Evolutionary conservation across 2,329 filamentous ascomycete species (phyloP).

Genomic region (Alternaria sp.): DNA sequence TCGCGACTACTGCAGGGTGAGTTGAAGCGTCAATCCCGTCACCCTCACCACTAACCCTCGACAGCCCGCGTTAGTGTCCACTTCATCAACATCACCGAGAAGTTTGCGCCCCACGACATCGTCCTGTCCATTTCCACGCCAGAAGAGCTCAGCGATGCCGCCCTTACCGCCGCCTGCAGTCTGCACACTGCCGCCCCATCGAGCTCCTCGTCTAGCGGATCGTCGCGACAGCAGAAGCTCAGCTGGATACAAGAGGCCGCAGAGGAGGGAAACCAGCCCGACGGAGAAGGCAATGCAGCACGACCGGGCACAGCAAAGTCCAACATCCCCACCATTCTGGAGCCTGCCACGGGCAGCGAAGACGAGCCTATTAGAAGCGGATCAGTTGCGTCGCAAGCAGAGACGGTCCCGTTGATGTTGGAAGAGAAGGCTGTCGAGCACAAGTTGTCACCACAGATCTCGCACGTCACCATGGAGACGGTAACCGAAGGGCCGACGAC

Average conservation of each 20-base stretch:
- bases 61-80: constrained; percentile 82
- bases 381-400: constrained; percentile 24
- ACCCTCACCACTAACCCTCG: not conserved
- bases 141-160: constrained; percentile 85
- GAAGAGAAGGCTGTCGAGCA: constrained; percentile 24
- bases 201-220: constrained; percentile 81
- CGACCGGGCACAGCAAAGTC: constrained; percentile 36
- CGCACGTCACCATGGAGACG: constrained; percentile 35
- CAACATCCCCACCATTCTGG: constrained; percentile 36
- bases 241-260: constrained; percentile 95
- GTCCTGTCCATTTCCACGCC: constrained; percentile 78
- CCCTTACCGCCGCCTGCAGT: constrained; percentile 87
- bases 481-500: constrained; percentile 31
- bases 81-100: constrained; percentile 68
- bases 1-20: constrained; percentile 92
- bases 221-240: constrained; percentile 77
- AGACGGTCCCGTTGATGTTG: constrained; percentile 27
- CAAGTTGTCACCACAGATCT: constrained; percentile 26
- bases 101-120: constrained; percentile 86
- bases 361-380: constrained; percentile 16
- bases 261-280: constrained; percentile 69
- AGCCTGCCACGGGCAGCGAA: constrained; percentile 22
- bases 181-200: constrained; percentile 88
- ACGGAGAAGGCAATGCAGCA: constrained; percentile 26
- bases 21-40: constrained; percentile 30